These are phyloP conservation scores for Mortierella sp. DNA, from an alignment of 371 early-diverging fungal species.

Conservation along the genomic window DNA sequence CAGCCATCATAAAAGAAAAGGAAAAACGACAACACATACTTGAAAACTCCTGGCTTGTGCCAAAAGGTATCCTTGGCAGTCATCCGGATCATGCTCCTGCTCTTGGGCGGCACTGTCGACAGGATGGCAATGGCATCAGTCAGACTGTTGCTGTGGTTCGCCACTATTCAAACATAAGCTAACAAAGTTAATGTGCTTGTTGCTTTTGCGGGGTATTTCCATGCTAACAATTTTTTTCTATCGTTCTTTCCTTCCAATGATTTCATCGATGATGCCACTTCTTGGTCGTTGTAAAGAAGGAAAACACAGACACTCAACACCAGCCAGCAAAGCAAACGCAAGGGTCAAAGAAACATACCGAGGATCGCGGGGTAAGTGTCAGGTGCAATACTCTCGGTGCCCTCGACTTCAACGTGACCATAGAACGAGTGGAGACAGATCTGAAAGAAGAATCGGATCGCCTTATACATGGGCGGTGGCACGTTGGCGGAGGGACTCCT, in stretches of 20 bases:
- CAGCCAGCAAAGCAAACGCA: neutral
- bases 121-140: conserved; percentile 53
- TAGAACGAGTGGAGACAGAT: conserved; percentile 56
- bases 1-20: neutral
- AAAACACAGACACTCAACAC: neutral
- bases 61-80: conserved; percentile 58
- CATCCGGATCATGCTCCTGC: conserved; percentile 47
- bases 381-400: conserved; percentile 54
- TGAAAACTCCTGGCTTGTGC: conserved; percentile 53
- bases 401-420: conserved; percentile 52
- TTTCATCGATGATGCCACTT: conserved; percentile 10
- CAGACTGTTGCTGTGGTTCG: conserved; percentile 55
- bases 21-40: conserved; percentile 18
- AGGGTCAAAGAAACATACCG: conserved; percentile 24
- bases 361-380: conserved; percentile 53
- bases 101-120: conserved; percentile 47
- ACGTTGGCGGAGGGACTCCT: conserved; percentile 6
- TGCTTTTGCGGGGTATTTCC: neutral
- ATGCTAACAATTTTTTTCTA: neutral
- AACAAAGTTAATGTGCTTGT: neutral
- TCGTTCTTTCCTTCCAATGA: neutral
- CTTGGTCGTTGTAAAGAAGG: neutral
- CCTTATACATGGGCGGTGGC: conserved; percentile 48
- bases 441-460: conserved; percentile 57
- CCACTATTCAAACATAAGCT: conserved; percentile 21